Conservation (phyloP, 1,284 basidiomycete genomes). For the Vanrija pseudolonga region DNA sequence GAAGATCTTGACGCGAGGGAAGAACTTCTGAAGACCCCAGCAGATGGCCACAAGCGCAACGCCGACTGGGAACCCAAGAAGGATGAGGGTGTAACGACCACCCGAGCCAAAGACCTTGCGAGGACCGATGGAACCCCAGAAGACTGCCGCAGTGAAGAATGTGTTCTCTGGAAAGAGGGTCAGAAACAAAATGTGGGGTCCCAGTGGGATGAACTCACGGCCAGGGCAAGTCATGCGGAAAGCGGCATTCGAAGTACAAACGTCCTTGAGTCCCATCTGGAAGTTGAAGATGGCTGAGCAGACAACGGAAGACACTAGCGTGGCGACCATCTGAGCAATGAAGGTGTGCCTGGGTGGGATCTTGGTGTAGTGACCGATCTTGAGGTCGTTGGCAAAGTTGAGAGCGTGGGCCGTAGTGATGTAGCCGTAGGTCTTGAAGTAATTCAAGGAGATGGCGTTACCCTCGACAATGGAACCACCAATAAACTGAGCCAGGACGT, state of each 20-base stretch:
- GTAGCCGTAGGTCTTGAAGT: slow-evolving; percentile 57
- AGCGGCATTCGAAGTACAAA: slow-evolving; percentile 22
- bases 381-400: slow-evolving; percentile 55
- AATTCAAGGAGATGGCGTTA: slow-evolving; percentile 60
- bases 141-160: slow-evolving; percentile 51
- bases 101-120: slow-evolving; percentile 64
- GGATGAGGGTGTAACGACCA: slow-evolving; percentile 58
- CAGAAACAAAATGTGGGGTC: not conserved
- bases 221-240: slow-evolving; percentile 20
- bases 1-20: slow-evolving; percentile 3
- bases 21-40: slow-evolving; percentile 3
- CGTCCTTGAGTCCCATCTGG: slow-evolving; percentile 19
- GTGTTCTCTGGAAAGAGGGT: slow-evolving; percentile 7
- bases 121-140: slow-evolving; percentile 77
- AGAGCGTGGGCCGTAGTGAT: slow-evolving; percentile 55
- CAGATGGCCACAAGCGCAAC: slow-evolving; percentile 56
- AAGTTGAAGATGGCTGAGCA: slow-evolving; percentile 26
- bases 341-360: slow-evolving; percentile 55
- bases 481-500: slow-evolving; percentile 58
- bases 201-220: slow-evolving; percentile 12
- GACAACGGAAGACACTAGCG: slow-evolving; percentile 53
- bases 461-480: slow-evolving; percentile 58
- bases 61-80: slow-evolving; percentile 68
- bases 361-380: slow-evolving; percentile 44
- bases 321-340: slow-evolving; percentile 62